Conservation (phyloP, 2,329 filamentous ascomycete genomes). For the Cladophialophora carrionii region DNA sequence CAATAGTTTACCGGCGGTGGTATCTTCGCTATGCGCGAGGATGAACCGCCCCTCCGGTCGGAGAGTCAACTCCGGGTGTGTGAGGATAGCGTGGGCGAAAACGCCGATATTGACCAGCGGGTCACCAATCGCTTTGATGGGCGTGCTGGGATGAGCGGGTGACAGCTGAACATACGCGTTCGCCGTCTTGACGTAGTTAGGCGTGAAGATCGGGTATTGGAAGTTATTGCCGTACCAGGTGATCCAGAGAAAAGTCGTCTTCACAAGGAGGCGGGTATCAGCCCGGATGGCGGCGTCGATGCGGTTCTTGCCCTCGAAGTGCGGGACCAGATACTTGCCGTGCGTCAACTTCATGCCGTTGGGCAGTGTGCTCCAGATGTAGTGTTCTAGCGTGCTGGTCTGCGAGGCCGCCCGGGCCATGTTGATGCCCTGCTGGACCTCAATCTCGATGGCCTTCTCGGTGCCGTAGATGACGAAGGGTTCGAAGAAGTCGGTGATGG, state of each 20-base stretch:
- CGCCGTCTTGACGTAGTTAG: conserved; percentile 36
- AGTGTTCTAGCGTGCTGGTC: conserved; percentile 48
- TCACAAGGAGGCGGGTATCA: conserved; percentile 42
- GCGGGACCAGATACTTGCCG: conserved; percentile 45
- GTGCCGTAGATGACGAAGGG: conserved; percentile 40
- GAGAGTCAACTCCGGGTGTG: conserved; percentile 41
- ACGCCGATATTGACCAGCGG: conserved; percentile 42
- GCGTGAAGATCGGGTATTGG: conserved; percentile 38
- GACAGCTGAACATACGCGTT: conserved; percentile 42
- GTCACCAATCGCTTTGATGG: conserved; percentile 43
- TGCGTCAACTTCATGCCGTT: conserved; percentile 41
- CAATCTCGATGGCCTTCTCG: conserved; percentile 45
- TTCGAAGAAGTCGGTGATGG: conserved; percentile 51
- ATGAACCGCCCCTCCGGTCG: conserved; percentile 40
- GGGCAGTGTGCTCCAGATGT: conserved; percentile 54
- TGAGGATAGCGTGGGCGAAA: conserved; percentile 43
- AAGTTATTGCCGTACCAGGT: conserved; percentile 46
- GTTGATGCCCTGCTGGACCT: conserved; percentile 49
- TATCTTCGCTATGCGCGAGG: conserved; percentile 38
- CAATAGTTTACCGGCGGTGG: conserved; percentile 41
- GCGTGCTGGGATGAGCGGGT: conserved; percentile 38
- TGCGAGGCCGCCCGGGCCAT: conserved; percentile 49
- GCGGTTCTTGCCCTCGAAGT: conserved; percentile 51
- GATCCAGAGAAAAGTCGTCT: conserved; percentile 50
- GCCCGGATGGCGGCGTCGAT: conserved; percentile 49